Evolutionary conservation across 164 flowering plant genomes (phyloP).

Genomic region (Aristolochia californica): DNA sequence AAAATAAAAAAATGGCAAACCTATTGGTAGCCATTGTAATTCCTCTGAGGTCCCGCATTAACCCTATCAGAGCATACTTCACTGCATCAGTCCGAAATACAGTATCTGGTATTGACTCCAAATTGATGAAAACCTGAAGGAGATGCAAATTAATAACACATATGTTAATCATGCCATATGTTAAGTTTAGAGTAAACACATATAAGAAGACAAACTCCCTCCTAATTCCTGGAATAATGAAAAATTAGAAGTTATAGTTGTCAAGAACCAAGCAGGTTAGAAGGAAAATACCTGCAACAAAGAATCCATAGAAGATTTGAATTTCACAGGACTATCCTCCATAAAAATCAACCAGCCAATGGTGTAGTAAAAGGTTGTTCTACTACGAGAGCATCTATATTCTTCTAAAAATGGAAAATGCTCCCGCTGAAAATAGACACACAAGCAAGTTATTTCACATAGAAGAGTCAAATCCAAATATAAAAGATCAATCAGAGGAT

Average conservation of each 20-base stretch:
- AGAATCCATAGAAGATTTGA: conserved; percentile 93
- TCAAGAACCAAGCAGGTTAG: not conserved
- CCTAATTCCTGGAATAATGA: not conserved
- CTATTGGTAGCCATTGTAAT: conserved; percentile 97
- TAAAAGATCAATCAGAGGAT: not conserved
- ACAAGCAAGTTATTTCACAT: not conserved
- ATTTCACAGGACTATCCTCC: conserved; percentile 86
- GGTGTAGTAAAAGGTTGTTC: conserved; percentile 87
- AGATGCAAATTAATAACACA: not conserved
- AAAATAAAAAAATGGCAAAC: conserved; percentile 16
- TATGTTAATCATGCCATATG: no score
- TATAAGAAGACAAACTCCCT: not conserved
- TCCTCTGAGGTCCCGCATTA: conserved; percentile 95
- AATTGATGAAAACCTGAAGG: conserved; percentile 55
- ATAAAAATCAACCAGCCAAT: conserved; percentile 93
- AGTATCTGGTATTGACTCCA: conserved; percentile 90
- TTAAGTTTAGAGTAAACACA: not conserved
- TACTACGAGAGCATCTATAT: conserved; percentile 81
- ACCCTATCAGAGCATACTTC: conserved; percentile 81
- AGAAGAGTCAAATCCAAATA: not conserved
- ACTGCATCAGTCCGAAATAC: conserved; percentile 75
- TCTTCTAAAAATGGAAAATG: conserved; percentile 88
- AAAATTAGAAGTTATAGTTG: not conserved
- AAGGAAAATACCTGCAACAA: conserved; percentile 48
- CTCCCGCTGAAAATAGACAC: conserved; percentile 57